Evolutionary conservation across 768 basidiomycete genomes (phyloP), one percentile per base, ranked within the genome.

Genomic region (Phaeotremella fagi): DNA sequence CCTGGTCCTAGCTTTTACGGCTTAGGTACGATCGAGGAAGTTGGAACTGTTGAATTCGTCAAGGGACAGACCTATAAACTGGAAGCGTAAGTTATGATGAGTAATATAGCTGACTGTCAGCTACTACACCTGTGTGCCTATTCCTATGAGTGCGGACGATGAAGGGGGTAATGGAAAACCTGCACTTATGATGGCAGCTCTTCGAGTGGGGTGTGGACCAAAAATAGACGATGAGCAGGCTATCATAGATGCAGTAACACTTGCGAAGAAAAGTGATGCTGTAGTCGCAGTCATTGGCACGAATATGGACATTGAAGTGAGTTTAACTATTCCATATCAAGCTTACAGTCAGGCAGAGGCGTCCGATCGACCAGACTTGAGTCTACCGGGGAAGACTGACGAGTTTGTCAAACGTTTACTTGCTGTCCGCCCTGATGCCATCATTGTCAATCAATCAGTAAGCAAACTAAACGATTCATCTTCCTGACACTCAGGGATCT

Each of bases 271-370:
- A 3, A 78, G 76, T 16, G 84, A 85, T 68, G 78, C 45, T 0
- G 59, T 57, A 24, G 45, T 64, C 16, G 28, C 64, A 38, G 50
- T 67, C 15, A 56, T 45, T 23, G 63, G 65, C 22, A 38, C 64
- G 20, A 64, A 64, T 55, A 25, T 15, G 20, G 65, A 63, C 41
- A 45, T 16, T 11, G 50, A 63, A 35, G 77, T 36, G 85, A 82
- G 43, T 72, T 84, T 60, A n/a, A n/a, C 77, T 82, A 59, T 75
- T 85, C 59, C 80, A 84, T 3, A 73, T 85, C 25, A 80, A 81
- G 18, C 81, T 81, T 54, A 49, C 84, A 71, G 85, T 82, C 84
- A 86, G 73, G 82, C 81, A 54, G 84, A 87, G 72, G 84, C 84
- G 6, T 86, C 84, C 60, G 86, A 87, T 60, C 76, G 86, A 29